Evolutionary conservation across 805 yeast species (phyloP), one percentile per base, ranked within the genome.

Genomic region (Kluyveromyces nonfermentans): DNA sequence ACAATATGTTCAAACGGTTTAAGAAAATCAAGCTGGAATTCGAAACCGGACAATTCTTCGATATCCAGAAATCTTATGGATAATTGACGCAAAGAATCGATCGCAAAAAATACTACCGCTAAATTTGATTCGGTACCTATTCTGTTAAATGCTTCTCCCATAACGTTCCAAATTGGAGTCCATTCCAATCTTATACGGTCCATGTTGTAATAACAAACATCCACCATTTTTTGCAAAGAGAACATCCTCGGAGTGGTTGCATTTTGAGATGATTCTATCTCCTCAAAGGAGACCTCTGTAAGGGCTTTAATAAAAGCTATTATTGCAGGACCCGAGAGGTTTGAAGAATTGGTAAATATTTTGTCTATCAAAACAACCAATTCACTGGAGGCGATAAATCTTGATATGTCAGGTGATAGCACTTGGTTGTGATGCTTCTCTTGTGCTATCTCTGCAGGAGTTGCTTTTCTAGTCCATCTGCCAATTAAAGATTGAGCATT

Each of bases 151-250:
- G 85, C 85, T 46, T 77, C 85, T 14, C 95, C 96, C 85, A 93
- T 85, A 8, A 85, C 83, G 14, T 84, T 77, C 99, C 99, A 93
- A 46, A 93, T 71, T 43, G 86, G 90, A 5, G 95, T 78, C 97
- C 98, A 93, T 65, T 94, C 96, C 48, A 93, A 80, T 62, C 96
- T 78, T 54, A 93, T 89, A 69, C 98, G 84, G 41, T 80, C 80
- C 97, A 93, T 93, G 62, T 94, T 94, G 69, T 94, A 93, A 64
- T 93, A 90, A 65, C 97, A 90, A 35, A 93, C 95, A 64, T 94
- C 98, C 42, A 93, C 95, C 73, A 93, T 85, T 60, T 93, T 93
- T 59, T 88, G 97, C 50, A 93, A 68, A 0, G 97, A 85, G 59
- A 86, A 94, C 65, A 87, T 82, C 60, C 98, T 73, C 33, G 97